A percentile compares a stretch with the other conserved stretches of the same genome.
phyloP scores from a whole-genome alignment of 2,329 filamentous ascomycete genomes.

The Talaromyces sp. region DNA sequence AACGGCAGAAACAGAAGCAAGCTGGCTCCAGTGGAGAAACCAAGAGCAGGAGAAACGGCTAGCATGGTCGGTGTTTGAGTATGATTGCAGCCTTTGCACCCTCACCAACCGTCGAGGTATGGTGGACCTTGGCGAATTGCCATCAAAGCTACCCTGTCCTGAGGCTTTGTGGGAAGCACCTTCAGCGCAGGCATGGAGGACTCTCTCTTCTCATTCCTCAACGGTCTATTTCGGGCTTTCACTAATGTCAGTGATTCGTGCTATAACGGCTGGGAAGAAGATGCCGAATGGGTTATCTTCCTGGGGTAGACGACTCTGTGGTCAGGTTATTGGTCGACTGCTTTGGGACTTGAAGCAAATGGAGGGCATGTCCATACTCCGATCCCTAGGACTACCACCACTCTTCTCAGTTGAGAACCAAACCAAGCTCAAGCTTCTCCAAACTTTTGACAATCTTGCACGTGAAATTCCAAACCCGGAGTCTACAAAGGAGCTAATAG shows the following conservation, averaged over 20 bases:
- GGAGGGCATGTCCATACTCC: constrained; percentile 4
- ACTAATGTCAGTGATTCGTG: not conserved
- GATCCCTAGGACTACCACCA: constrained; percentile 1
- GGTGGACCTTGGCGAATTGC: constrained; percentile 6
- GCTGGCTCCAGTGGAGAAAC: constrained; percentile 6
- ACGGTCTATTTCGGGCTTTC: not conserved
- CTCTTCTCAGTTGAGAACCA: constrained; percentile 3
- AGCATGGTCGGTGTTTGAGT: constrained; percentile 7
- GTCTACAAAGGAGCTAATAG: constrained; percentile 9
- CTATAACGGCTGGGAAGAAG: not conserved
- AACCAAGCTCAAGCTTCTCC: not conserved
- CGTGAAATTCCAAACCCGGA: not conserved
- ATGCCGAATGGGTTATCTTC: constrained; percentile 2
- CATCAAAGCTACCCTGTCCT: constrained; percentile 2
- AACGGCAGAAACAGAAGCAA: not conserved
- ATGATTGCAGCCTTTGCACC: constrained; percentile 6
- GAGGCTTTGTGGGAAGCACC: constrained; percentile 8
- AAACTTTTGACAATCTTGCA: constrained; percentile 4
- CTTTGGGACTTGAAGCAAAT: constrained; percentile 8
- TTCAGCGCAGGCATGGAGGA: constrained; percentile 6
- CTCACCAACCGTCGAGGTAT: constrained; percentile 4
- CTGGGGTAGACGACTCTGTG: constrained; percentile 5
- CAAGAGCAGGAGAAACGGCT: constrained; percentile 3
- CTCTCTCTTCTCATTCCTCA: constrained; percentile 3
- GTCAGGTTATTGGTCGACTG: constrained; percentile 5